A percentile compares a stretch with the other conserved stretches of the same genome.
Evolutionary conservation across 495 filamentous ascomycete species (phyloP).

Genomic region (Talaromyces thailandensis): DNA sequence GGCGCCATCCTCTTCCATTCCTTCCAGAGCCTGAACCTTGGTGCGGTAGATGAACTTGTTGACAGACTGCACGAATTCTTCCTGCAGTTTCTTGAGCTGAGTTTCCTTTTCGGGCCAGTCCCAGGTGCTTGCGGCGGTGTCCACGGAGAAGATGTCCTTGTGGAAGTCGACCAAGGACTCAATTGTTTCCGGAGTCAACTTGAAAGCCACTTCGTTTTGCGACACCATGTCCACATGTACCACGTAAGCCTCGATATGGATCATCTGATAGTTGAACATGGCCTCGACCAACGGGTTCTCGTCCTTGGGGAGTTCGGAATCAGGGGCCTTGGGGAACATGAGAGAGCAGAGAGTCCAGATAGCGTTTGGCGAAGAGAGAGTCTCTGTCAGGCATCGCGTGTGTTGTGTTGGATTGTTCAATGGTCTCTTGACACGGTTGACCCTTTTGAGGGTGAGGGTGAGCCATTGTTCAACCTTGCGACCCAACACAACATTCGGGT

Average conservation of each 20-base stretch:
- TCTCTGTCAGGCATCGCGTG: constrained; percentile 93
- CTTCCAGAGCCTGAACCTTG: constrained; percentile 82
- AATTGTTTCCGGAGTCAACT: constrained; percentile 95
- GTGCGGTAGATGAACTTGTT: constrained; percentile 97
- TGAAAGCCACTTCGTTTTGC: constrained; percentile 95
- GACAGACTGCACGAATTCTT: constrained; percentile 92
- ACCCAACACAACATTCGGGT: constrained; percentile 91
- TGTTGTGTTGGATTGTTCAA: constrained; percentile 97
- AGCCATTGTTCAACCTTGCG: constrained; percentile 96
- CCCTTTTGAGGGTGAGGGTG: constrained; percentile 91
- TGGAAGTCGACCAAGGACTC: constrained; percentile 92
- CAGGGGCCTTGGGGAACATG: constrained; percentile 86
- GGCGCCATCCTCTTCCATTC: constrained; percentile 92
- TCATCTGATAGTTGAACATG: constrained; percentile 86
- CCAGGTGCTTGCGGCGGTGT: constrained; percentile 82
- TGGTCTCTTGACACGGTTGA: constrained; percentile 95
- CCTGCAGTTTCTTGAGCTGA: constrained; percentile 95
- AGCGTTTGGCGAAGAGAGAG: constrained; percentile 78
- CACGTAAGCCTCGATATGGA: constrained; percentile 95
- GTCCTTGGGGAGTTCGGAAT: constrained; percentile 78
- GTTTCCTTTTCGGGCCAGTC: constrained; percentile 95
- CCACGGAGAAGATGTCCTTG: constrained; percentile 90
- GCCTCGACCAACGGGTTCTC: constrained; percentile 83
- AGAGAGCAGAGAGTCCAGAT: constrained; percentile 95
- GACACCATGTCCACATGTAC: constrained; percentile 99